A percentile compares a stretch with the other conserved stretches of the same genome.
These are phyloP conservation scores for Aureobasidium sp. DNA, from an alignment of 2,329 filamentous ascomycete genomes.

Conservation along the genomic window DNA sequence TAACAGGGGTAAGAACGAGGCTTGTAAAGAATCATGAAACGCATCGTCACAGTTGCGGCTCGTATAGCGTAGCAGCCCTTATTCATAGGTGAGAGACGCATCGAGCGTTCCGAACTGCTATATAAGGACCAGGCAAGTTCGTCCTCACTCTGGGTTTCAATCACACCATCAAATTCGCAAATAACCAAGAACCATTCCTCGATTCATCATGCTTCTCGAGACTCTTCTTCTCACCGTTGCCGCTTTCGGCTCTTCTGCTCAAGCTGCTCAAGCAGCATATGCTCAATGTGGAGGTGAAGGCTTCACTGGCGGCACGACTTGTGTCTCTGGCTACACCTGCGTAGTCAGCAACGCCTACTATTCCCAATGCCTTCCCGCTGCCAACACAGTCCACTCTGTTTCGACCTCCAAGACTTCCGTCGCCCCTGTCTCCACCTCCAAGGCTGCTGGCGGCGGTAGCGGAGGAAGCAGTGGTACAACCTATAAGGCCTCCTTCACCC, in stretches of 20 bases:
- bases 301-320: constrained; percentile 21
- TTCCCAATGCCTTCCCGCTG: constrained; percentile 21
- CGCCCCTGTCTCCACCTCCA: not conserved
- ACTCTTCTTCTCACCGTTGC: not conserved
- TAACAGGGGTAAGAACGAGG: not conserved
- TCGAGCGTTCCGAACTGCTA: not conserved
- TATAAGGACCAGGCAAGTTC: not conserved
- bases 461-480: not conserved
- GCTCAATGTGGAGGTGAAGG: constrained; percentile 22
- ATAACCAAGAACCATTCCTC: not conserved
- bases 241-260: not conserved
- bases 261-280: constrained; percentile 15
- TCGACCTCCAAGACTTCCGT: not conserved
- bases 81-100: no score
- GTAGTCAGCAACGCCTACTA: constrained; percentile 19
- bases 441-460: not conserved
- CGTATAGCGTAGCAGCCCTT: not conserved
- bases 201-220: not conserved
- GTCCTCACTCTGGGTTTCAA: not conserved
- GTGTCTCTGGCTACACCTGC: constrained; percentile 21
- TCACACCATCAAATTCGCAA: not conserved
- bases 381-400: not conserved
- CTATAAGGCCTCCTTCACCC: constrained; percentile 28
- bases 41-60: not conserved
- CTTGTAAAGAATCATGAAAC: not conserved